phyloP scores from a whole-genome alignment of 2,329 filamentous ascomycete species.

The Aspergillus transmontanensis region DNA sequence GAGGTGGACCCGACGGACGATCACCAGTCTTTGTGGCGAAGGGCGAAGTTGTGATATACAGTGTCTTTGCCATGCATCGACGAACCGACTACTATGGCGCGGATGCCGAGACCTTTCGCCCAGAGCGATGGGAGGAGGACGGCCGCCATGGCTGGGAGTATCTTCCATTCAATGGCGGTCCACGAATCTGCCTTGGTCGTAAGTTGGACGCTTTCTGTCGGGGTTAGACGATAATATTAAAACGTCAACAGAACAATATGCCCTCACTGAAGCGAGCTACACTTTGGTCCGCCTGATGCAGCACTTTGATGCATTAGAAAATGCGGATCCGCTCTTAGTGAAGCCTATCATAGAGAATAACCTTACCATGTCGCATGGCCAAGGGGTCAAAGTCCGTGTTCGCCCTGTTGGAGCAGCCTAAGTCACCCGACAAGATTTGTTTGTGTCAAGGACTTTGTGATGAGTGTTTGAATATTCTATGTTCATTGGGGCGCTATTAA shows the following conservation, averaged over 20 bases:
- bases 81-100: slow-evolving; percentile 53
- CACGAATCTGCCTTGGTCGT: slow-evolving; percentile 45
- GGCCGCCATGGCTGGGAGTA: slow-evolving; percentile 39
- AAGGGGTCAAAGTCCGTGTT: slow-evolving; percentile 26
- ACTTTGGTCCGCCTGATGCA: slow-evolving; percentile 42
- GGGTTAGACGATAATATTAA: too few species aligned
- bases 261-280: slow-evolving; percentile 45
- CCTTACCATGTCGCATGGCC: slow-evolving; percentile 35
- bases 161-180: slow-evolving; percentile 43
- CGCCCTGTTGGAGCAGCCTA: too few species aligned
- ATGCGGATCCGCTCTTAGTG: slow-evolving; percentile 32
- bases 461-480: too few species aligned
- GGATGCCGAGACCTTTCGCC: slow-evolving; percentile 50
- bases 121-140: slow-evolving; percentile 53
- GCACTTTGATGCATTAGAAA: slow-evolving; percentile 39
- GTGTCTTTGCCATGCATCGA: slow-evolving; percentile 72
- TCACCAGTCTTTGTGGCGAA: slow-evolving; percentile 67
- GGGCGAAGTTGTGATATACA: slow-evolving; percentile 67
- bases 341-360: slow-evolving; percentile 34
- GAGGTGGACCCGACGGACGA: slow-evolving; percentile 63
- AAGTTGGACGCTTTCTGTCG: slow-evolving; percentile 18
- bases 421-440: too few species aligned
- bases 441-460: too few species aligned
- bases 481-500: too few species aligned
- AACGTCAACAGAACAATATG: slow-evolving; percentile 41